Percentiles rank a stretch among this genome's conserved stretches.
Evolutionary conservation across 225 moss, liverwort and hornwort genomes (phyloP).

Genomic region (Takakia lepidozioides): DNA sequence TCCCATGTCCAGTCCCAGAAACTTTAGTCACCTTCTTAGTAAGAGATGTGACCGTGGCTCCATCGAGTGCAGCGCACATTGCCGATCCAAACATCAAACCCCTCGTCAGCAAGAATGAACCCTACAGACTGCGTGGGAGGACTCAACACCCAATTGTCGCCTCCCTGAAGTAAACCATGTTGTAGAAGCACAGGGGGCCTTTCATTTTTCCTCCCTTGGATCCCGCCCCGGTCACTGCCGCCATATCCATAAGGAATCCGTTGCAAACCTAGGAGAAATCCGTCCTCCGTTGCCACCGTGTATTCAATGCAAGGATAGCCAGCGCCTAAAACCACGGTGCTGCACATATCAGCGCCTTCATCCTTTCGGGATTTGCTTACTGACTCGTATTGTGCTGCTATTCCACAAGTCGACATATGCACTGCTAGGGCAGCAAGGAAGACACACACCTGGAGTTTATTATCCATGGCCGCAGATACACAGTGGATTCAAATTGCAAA

Average conservation of each 20-base stretch:
- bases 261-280: constrained; percentile 74
- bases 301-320: constrained; percentile 39
- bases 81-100: constrained; percentile 97
- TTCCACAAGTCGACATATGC: too few relatives aligned
- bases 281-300: constrained; percentile 58
- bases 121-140: constrained; percentile 62
- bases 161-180: constrained; percentile 82
- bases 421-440: too few relatives aligned
- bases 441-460: too few relatives aligned
- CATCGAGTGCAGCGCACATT: constrained; percentile 80
- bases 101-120: constrained; percentile 79
- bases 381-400: too few relatives aligned
- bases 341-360: constrained; percentile 31
- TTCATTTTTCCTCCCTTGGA: neutral
- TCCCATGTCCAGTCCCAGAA: constrained; percentile 97
- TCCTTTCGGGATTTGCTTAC: neutral
- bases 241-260: constrained; percentile 49
- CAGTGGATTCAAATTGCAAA: too few relatives aligned
- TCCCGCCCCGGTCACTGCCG: neutral
- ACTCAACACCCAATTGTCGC: constrained; percentile 88
- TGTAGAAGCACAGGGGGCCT: constrained; percentile 63
- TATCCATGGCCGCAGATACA: too few relatives aligned
- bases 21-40: constrained; percentile 22
- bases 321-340: constrained; percentile 20
- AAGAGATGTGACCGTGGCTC: constrained; percentile 75